phyloP scores from a whole-genome alignment of 1,139 yeast genomes.

The Geotrichum restrictum region DNA sequence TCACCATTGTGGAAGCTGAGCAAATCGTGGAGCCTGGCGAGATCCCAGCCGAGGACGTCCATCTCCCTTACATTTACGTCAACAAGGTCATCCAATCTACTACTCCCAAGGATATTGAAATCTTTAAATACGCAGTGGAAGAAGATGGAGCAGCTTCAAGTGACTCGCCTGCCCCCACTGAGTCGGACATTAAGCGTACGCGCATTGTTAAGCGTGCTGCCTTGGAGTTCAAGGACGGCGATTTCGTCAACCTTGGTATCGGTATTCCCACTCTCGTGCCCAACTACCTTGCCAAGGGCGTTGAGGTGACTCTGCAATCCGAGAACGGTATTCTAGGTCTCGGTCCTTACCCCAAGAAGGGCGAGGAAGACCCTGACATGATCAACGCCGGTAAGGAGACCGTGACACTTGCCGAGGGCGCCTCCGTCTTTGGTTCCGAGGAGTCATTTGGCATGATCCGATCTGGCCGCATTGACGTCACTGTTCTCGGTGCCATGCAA shows the following conservation, averaged over 20 bases:
- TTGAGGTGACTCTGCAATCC: slow-evolving; percentile 45
- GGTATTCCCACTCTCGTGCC: slow-evolving; percentile 53
- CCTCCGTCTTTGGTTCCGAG: slow-evolving; percentile 49
- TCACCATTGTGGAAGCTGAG: slow-evolving; percentile 52
- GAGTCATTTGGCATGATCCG: slow-evolving; percentile 52
- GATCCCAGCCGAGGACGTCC: slow-evolving; percentile 46
- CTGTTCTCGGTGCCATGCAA: slow-evolving; percentile 51
- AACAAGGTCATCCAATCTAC: slow-evolving; percentile 43
- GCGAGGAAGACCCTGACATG: slow-evolving; percentile 47
- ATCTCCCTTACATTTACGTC: slow-evolving; percentile 48
- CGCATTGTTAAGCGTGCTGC: slow-evolving; percentile 47
- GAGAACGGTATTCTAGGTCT: slow-evolving; percentile 51
- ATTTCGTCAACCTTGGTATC: slow-evolving; percentile 48
- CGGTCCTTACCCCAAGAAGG: slow-evolving; percentile 47
- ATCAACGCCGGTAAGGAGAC: slow-evolving; percentile 54
- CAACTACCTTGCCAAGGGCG: slow-evolving; percentile 41
- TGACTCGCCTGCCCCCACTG: slow-evolving; percentile 18
- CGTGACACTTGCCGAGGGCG: slow-evolving; percentile 46
- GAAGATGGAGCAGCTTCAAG: slow-evolving; percentile 17
- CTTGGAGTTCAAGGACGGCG: slow-evolving; percentile 45
- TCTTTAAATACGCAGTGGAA: slow-evolving; percentile 30
- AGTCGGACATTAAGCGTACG: slow-evolving; percentile 31
- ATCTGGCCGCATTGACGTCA: slow-evolving; percentile 46
- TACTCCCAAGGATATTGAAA: slow-evolving; percentile 46
- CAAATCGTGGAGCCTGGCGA: slow-evolving; percentile 49